Conservation (phyloP, 106 monocot genomes). For the Platanthera guangdongensis region DNA sequence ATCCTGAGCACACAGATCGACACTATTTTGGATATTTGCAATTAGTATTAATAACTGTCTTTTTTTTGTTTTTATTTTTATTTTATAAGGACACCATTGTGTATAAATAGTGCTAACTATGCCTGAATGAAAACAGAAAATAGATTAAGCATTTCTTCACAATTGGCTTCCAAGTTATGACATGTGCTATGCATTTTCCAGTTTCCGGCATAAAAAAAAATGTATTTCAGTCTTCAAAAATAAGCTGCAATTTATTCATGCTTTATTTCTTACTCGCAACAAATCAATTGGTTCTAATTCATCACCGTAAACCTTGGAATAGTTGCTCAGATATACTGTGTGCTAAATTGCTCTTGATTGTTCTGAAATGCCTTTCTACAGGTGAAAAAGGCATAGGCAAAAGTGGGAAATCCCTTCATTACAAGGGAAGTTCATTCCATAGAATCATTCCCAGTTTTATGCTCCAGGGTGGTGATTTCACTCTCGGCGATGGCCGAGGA, state of each 20-base stretch:
- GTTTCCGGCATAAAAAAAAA: no score
- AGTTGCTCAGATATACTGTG: neutral
- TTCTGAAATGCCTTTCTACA: constrained; percentile 1
- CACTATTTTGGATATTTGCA: no score
- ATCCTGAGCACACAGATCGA: no score
- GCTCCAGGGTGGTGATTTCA: constrained; percentile 96
- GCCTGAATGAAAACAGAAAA: no score
- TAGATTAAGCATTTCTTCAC: no score
- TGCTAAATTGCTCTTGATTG: neutral
- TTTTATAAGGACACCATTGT: no score
- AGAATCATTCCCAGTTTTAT: constrained; percentile 95
- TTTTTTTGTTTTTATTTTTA: no score
- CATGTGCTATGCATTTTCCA: no score
- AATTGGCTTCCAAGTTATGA: no score
- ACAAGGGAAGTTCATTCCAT: constrained; percentile 91
- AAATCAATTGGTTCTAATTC: neutral
- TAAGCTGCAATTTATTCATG: neutral
- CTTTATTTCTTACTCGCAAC: neutral
- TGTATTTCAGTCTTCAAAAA: neutral
- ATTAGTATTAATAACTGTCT: no score
- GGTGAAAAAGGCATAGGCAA: constrained; percentile 67
- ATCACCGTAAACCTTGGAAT: neutral
- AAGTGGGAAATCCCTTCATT: constrained; percentile 75
- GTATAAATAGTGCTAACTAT: no score
- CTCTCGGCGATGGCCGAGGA: constrained; percentile 77